Evolutionary conservation across 371 early-diverging fungal species (phyloP).

Genomic region (Rhizomucor miehei): DNA sequence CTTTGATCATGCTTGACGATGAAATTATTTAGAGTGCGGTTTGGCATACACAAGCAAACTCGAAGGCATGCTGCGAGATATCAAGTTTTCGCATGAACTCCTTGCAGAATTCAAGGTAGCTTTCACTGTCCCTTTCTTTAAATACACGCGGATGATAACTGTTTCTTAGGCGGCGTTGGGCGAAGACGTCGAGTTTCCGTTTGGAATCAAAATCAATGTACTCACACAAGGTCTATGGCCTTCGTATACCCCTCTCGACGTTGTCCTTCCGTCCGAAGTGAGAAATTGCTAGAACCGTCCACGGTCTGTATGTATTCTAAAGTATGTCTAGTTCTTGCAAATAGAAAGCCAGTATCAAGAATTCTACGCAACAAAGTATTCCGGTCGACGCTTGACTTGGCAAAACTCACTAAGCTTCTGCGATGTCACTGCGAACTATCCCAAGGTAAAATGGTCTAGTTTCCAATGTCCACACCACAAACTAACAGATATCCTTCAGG

Average conservation of each 20-base stretch:
- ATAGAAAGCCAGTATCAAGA: slow-evolving; percentile 67
- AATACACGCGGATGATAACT: too few species aligned
- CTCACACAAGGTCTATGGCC: slow-evolving; percentile 94
- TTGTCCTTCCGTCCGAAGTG: slow-evolving; percentile 69
- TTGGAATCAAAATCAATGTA: slow-evolving; percentile 67
- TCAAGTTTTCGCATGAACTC: slow-evolving; percentile 75
- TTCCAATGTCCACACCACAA: too few species aligned
- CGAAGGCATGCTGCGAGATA: slow-evolving; percentile 95
- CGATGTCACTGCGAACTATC: slow-evolving; percentile 69
- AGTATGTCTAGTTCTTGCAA: slow-evolving; percentile 31
- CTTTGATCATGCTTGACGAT: slow-evolving; percentile 1
- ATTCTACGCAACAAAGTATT: slow-evolving; percentile 76
- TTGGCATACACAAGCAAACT: slow-evolving; percentile 84
- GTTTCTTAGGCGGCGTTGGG: background rate
- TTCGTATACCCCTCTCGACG: slow-evolving; percentile 72
- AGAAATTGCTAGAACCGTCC: background rate
- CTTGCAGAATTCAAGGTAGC: slow-evolving; percentile 60
- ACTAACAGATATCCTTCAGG: too few species aligned
- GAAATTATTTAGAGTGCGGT: slow-evolving; percentile 70
- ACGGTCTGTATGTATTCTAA: too few species aligned
- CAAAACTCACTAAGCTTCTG: slow-evolving; percentile 80
- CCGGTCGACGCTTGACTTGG: slow-evolving; percentile 81
- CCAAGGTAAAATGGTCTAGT: slow-evolving; percentile 48
- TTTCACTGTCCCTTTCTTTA: background rate
- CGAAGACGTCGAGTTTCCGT: background rate